Percentiles rank a stretch among this genome's conserved stretches.
Evolutionary conservation across 768 basidiomycete genomes (phyloP).

Genomic region (Mycena vulgaris): DNA sequence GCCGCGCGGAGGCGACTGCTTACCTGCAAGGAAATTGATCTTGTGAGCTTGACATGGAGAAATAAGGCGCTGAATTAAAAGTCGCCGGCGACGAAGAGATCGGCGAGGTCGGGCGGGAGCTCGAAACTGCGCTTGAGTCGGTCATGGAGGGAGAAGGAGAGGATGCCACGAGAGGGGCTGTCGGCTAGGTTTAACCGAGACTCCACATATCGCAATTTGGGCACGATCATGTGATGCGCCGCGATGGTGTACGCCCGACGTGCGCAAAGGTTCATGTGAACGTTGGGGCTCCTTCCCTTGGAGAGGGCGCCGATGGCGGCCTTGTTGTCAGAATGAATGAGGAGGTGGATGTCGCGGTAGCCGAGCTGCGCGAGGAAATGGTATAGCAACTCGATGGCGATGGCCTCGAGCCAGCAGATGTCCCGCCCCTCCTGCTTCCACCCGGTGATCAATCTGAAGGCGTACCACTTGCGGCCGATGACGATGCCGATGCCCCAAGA

Average conservation of each 20-base stretch:
- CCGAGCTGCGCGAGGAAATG: no score
- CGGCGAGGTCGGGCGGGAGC: background rate
- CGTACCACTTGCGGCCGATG: conserved; percentile 46
- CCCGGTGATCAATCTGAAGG: conserved; percentile 37
- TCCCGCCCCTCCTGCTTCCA: conserved; percentile 38
- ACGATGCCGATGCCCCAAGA: conserved; percentile 58
- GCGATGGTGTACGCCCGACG: no score
- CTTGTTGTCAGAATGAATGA: no score
- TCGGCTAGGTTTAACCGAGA: background rate
- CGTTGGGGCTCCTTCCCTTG: conserved; percentile 8
- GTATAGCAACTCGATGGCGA: no score
- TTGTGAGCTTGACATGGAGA: background rate
- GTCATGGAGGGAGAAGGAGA: background rate
- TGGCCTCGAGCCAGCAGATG: conserved; percentile 47
- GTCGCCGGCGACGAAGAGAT: background rate
- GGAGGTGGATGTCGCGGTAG: no score
- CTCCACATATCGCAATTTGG: no score
- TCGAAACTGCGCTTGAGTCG: background rate
- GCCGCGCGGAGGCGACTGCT: no score
- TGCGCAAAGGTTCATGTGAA: conserved; percentile 1
- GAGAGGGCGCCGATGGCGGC: background rate
- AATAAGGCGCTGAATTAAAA: background rate
- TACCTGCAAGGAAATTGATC: no score
- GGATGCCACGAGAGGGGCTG: background rate
- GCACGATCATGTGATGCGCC: background rate